These are phyloP conservation scores for Ensete glaucum DNA, from an alignment of 176 grass and related monocot genomes.

Conservation along the genomic window DNA sequence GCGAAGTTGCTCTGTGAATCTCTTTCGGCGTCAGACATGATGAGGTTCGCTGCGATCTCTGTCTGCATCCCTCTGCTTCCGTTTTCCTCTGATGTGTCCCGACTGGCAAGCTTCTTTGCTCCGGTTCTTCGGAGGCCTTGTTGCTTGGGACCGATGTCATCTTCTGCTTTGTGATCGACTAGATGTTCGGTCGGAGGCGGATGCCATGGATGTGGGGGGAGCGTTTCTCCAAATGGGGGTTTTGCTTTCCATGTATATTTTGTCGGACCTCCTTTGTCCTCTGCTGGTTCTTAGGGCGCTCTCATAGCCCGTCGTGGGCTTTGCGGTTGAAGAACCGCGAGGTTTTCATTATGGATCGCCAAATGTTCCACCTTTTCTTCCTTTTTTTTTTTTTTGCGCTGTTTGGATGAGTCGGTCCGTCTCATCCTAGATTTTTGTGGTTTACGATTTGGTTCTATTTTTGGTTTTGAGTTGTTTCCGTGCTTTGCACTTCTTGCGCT, in stretches of 20 bases:
- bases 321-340: background rate
- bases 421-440: background rate
- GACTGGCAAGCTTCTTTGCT: background rate
- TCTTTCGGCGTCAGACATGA: background rate
- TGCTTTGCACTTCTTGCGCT: too few relatives aligned
- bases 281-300: background rate
- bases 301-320: background rate
- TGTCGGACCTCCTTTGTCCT: background rate
- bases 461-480: too few relatives aligned
- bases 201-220: background rate
- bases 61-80: background rate
- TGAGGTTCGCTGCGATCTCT: background rate
- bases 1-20: background rate
- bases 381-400: background rate
- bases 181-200: background rate
- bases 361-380: background rate
- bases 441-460: background rate
- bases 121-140: background rate
- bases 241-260: background rate
- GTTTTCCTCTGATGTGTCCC: too few relatives aligned
- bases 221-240: background rate
- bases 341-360: background rate
- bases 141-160: too few relatives aligned
- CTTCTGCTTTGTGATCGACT: background rate
- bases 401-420: background rate